phyloP scores from a whole-genome alignment of 108 stramenopile species.

The Cyclostephanos tholiformis region DNA sequence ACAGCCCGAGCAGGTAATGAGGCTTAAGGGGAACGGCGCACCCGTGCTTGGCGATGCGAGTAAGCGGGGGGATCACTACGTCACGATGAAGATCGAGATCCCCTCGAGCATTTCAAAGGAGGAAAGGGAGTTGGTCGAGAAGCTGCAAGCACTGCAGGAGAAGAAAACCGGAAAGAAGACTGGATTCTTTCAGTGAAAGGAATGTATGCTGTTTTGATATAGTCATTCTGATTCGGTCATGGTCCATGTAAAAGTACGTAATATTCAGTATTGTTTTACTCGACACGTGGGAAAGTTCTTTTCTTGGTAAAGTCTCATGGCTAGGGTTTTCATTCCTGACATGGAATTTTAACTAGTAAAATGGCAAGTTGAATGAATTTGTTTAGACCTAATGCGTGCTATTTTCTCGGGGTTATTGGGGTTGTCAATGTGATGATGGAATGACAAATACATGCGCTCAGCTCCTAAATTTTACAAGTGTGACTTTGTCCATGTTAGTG shows the following conservation, averaged over 20 bases:
- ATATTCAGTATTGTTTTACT: background rate
- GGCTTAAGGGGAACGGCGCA: constrained; percentile 91
- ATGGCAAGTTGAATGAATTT: background rate
- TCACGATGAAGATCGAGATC: constrained; percentile 94
- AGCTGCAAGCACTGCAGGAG: constrained; percentile 78
- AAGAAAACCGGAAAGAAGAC: constrained; percentile 65
- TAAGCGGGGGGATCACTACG: constrained; percentile 93
- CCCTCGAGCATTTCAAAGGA: constrained; percentile 90
- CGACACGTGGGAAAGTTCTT: background rate
- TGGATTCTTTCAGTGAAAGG: constrained; percentile 54
- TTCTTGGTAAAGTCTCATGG: background rate
- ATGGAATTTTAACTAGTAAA: no score
- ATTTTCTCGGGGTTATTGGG: no score
- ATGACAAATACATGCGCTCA: no score
- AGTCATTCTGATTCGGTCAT: background rate
- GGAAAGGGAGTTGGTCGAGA: constrained; percentile 83
- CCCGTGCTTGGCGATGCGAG: constrained; percentile 81
- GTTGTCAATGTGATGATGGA: no score
- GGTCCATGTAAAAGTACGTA: background rate
- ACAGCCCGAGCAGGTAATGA: constrained; percentile 96
- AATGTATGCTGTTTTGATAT: background rate
- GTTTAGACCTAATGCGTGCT: background rate
- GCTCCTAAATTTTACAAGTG: no score
- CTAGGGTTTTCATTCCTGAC: background rate
- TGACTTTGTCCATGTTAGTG: no score